A percentile compares a stretch with the other conserved stretches of the same genome.
Conservation (phyloP, 768 basidiomycete genomes). For the Coprinopsis strossmayeri region DNA sequence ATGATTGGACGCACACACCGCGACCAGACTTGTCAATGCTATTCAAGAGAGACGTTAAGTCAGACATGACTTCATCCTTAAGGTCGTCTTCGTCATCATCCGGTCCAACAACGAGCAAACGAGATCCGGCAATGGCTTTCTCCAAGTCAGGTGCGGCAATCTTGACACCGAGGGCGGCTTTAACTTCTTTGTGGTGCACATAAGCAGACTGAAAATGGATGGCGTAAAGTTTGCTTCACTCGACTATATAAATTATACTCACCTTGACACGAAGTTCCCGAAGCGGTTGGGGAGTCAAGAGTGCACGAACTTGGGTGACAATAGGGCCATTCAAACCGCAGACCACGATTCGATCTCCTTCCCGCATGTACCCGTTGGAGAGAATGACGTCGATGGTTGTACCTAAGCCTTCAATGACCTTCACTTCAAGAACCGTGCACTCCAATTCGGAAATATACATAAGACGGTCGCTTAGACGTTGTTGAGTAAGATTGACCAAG, state of each 20-base stretch:
- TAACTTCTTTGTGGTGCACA: slow-evolving; percentile 96
- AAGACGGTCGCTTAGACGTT: slow-evolving; percentile 93
- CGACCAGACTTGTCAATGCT: slow-evolving; percentile 94
- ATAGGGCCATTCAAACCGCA: slow-evolving; percentile 98
- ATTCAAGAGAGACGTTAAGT: slow-evolving; percentile 80
- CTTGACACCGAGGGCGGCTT: slow-evolving; percentile 95
- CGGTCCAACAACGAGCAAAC: slow-evolving; percentile 84
- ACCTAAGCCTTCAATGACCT: slow-evolving; percentile 95
- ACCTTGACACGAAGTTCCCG: slow-evolving; percentile 96
- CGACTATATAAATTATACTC: slow-evolving; percentile 14
- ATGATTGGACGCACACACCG: slow-evolving; percentile 96
- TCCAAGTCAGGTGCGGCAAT: slow-evolving; percentile 92
- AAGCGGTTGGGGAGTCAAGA: slow-evolving; percentile 93
- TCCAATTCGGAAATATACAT: slow-evolving; percentile 98
- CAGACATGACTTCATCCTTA: slow-evolving; percentile 94
- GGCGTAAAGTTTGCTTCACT: slow-evolving; percentile 8
- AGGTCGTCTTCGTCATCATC: slow-evolving; percentile 97
- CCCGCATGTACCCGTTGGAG: slow-evolving; percentile 87
- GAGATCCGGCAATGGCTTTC: slow-evolving; percentile 96
- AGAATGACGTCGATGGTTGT: slow-evolving; percentile 97
- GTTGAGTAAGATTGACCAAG: slow-evolving; percentile 93
- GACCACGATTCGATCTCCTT: slow-evolving; percentile 91
- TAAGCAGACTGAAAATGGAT: slow-evolving; percentile 67
- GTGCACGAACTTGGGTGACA: slow-evolving; percentile 87
- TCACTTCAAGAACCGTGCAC: slow-evolving; percentile 97